These are phyloP conservation scores for Fusarium zealandicum DNA, from an alignment of 2,329 filamentous ascomycete genomes.

Conservation along the genomic window DNA sequence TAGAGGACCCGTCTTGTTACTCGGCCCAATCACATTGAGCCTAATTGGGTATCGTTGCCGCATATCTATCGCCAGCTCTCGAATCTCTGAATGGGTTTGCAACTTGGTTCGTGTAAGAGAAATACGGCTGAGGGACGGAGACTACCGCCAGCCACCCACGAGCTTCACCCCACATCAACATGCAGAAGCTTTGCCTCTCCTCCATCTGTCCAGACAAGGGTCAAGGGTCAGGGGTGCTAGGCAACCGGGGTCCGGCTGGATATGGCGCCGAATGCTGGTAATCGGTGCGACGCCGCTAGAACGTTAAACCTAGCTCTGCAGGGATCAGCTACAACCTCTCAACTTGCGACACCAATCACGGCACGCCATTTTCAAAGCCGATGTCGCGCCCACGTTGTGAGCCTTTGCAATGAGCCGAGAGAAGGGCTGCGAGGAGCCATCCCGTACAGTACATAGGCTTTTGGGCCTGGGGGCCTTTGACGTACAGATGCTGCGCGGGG, in stretches of 20 bases:
- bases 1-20: slow-evolving; percentile 1
- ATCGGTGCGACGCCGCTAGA: slow-evolving; percentile 38
- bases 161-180: slow-evolving; percentile 40
- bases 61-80: slow-evolving; percentile 39
- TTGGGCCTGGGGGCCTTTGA: slow-evolving; percentile 36
- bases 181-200: slow-evolving; percentile 19
- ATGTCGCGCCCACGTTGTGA: slow-evolving; percentile 43
- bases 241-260: slow-evolving; percentile 22
- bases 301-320: slow-evolving; percentile 40
- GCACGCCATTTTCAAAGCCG: slow-evolving; percentile 43
- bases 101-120: slow-evolving; percentile 50
- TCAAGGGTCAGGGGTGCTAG: slow-evolving; percentile 11
- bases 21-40: slow-evolving; percentile 35
- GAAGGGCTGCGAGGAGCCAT: slow-evolving; percentile 18
- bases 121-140: slow-evolving; percentile 36
- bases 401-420: slow-evolving; percentile 18
- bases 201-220: slow-evolving; percentile 26
- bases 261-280: slow-evolving; percentile 32
- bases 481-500: slow-evolving; percentile 41
- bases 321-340: slow-evolving; percentile 31
- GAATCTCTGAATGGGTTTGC: slow-evolving; percentile 43
- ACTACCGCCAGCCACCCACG: slow-evolving; percentile 34
- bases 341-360: slow-evolving; percentile 45
- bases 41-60: slow-evolving; percentile 27
- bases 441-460: slow-evolving; percentile 25